Base-by-base conservation (phyloP, 176 grass and related monocot genomes). In the Saccharum spontaneum region DNA sequence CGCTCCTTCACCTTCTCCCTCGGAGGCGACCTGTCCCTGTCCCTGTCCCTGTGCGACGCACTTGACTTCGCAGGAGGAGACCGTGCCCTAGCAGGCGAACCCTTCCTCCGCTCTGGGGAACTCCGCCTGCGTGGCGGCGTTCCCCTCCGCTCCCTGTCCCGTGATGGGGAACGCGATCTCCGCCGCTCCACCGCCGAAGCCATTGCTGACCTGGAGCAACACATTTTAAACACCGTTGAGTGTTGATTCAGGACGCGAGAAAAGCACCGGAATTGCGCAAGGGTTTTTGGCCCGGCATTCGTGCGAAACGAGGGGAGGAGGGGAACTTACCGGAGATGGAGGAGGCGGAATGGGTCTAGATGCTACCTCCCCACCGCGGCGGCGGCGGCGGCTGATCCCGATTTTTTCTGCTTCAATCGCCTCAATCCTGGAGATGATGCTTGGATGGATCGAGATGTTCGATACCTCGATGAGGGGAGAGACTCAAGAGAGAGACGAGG, bases 141-240 rank as follows among this genome's bases (percentile, higher is more conserved):
- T 67, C 24, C 77, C 7, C 81, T 90, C 31, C 66, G 45, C 31
- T 81, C 79, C 48, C 66, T 55, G n/a, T 81, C 87, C 84, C 91
- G 90, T 16, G 82, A 63, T 10, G 90, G 89, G 41, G 95, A 95
- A 76, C 61, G 84, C 17, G 67, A 64, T 63, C 73, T 82, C 38
- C 83, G 70, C 74, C 78, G 71, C 28, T 93, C 91, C 75, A 98
- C 83, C 24, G 78, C 88, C 30, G 93, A 87, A 54, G 93, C 80
- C 96, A 98, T 98, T 84, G 40, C 80, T 73, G 16, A 83, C 80
- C 89, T 90, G 85, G 64, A 39, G 31, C 9, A 3, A 48, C 33
- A 90, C 37, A 67, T 22, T 70, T 68, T 10, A 67, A n/a, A 61
- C 63, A 44, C 44, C 37, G 52, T 43, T 5, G 46, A 49, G 59